Evolutionary conservation across 306 rosid species (phyloP).

Genomic region (Prosopis cineraria): DNA sequence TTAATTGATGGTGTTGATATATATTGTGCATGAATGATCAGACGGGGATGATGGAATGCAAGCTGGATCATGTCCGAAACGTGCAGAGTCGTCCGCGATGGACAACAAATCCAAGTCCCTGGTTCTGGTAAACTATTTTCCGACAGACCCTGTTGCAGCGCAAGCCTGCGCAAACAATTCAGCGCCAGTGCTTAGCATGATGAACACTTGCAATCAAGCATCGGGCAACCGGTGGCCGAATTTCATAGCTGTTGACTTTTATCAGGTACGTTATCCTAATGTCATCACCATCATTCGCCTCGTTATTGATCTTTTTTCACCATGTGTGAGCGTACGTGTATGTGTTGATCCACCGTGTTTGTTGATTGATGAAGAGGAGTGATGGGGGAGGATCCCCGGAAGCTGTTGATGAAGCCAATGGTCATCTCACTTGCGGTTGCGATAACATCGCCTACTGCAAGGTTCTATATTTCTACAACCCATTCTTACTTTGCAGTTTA

Average conservation of each 20-base stretch:
- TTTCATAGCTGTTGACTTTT: constrained; percentile 72
- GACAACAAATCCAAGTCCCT: constrained; percentile 42
- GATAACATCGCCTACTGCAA: constrained; percentile 73
- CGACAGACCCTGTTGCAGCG: constrained; percentile 34
- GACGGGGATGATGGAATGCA: constrained; percentile 66
- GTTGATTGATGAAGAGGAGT: constrained; percentile 51
- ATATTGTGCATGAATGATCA: background rate
- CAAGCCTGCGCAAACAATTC: constrained; percentile 55
- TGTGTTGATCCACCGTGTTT: background rate
- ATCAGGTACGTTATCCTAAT: constrained; percentile 38
- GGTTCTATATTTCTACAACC: constrained; percentile 37
- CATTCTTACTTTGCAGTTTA: no score
- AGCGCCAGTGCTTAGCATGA: constrained; percentile 42
- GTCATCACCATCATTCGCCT: background rate
- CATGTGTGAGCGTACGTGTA: background rate
- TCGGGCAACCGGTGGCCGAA: constrained; percentile 69
- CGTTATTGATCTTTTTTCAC: background rate
- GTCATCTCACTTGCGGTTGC: constrained; percentile 74
- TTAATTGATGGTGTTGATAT: no score
- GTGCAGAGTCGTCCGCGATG: constrained; percentile 59
- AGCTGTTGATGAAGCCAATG: constrained; percentile 68
- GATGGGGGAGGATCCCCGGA: constrained; percentile 76
- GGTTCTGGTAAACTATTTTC: constrained; percentile 55
- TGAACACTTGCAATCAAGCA: constrained; percentile 53
- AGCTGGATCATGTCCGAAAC: constrained; percentile 53